These are phyloP conservation scores for Cystobasidium pallidum DNA, from an alignment of 1,284 basidiomycete genomes.

Conservation along the genomic window DNA sequence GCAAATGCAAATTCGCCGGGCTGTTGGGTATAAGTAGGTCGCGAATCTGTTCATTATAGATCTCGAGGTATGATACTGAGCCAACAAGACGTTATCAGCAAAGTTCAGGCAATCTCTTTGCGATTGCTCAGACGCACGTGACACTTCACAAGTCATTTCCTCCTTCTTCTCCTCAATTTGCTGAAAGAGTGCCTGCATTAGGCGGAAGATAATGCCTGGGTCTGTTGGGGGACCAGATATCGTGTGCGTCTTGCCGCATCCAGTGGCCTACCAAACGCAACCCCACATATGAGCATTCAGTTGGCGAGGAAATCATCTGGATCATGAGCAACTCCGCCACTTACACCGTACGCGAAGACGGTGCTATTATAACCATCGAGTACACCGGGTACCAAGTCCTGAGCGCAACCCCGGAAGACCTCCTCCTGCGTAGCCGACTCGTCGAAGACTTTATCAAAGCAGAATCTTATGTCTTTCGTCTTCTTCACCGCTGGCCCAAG, in stretches of 20 bases:
- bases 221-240: constrained; percentile 85
- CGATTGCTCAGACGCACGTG: constrained; percentile 31
- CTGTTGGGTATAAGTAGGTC: constrained; percentile 78
- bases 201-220: constrained; percentile 89
- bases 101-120: neutral
- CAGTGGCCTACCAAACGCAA: constrained; percentile 75
- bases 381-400: constrained; percentile 77
- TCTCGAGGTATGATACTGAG: constrained; percentile 89
- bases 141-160: constrained; percentile 78
- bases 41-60: constrained; percentile 97
- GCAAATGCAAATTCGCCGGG: constrained; percentile 67
- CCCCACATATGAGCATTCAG: neutral
- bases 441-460: constrained; percentile 89
- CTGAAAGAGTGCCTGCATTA: constrained; percentile 94
- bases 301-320: neutral
- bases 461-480: constrained; percentile 66
- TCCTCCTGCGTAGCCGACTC: constrained; percentile 77
- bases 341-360: constrained; percentile 93
- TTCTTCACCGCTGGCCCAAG: constrained; percentile 49
- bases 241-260: constrained; percentile 96
- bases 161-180: constrained; percentile 80
- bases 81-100: neutral
- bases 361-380: constrained; percentile 95
- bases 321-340: constrained; percentile 55
- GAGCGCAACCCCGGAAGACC: constrained; percentile 81